Conservation (phyloP, 1,284 basidiomycete species). For the Ceratorhiza oryzae-sativae region DNA sequence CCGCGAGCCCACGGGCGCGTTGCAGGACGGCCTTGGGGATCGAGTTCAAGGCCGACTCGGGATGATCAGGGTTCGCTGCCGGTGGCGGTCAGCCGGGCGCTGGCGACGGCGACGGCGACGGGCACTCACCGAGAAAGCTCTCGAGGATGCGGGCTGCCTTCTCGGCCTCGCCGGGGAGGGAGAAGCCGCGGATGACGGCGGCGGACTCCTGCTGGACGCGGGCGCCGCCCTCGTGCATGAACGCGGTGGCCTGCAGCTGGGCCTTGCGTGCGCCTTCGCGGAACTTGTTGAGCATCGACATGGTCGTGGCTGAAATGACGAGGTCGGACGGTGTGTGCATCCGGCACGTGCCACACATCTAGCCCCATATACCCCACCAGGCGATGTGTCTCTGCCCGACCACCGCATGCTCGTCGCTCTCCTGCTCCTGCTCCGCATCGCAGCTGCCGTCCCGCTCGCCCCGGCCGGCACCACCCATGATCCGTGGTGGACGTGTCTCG, state of each 20-base stretch:
- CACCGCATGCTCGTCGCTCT: constrained; percentile 27
- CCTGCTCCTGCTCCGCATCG: constrained; percentile 1
- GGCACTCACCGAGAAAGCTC: constrained; percentile 80
- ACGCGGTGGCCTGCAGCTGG: constrained; percentile 76
- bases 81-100: constrained; percentile 29
- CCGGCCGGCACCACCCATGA: neutral
- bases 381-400: constrained; percentile 20
- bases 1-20: constrained; percentile 89
- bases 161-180: constrained; percentile 84
- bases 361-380: constrained; percentile 14
- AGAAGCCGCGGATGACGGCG: constrained; percentile 83
- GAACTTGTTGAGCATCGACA: constrained; percentile 80
- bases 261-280: constrained; percentile 81
- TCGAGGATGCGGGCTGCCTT: constrained; percentile 91
- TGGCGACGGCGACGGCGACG: neutral
- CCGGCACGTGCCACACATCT: constrained; percentile 24
- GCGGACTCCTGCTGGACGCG: constrained; percentile 74
- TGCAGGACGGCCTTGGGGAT: constrained; percentile 95
- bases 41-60: constrained; percentile 90
- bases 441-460: neutral
- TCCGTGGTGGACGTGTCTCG: constrained; percentile 17
- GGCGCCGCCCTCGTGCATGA: constrained; percentile 68
- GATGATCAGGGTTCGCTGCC: constrained; percentile 89
- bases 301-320: constrained; percentile 41
- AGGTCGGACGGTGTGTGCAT: constrained; percentile 2